Evolutionary conservation across 805 yeast species (phyloP).

Genomic region (Groenewaldozyma tartarivorans): DNA sequence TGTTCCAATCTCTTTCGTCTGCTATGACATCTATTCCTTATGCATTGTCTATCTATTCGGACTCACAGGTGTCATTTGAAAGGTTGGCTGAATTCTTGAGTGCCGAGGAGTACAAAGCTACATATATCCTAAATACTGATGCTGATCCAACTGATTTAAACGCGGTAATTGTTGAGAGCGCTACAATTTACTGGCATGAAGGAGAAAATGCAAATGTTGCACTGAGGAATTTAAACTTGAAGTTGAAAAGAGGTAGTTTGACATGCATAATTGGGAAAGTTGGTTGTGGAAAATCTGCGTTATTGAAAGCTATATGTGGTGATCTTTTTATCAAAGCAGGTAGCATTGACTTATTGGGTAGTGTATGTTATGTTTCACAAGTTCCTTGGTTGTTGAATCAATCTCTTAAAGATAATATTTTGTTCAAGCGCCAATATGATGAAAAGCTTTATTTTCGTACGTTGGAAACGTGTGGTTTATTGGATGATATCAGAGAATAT

Average conservation of each 20-base stretch:
- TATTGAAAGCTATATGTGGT: constrained; percentile 65
- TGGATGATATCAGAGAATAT: constrained; percentile 71
- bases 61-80: too few relatives aligned
- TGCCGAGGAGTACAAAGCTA: too few relatives aligned
- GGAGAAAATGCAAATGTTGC: constrained; percentile 26
- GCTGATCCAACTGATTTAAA: too few relatives aligned
- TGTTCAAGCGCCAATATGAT: constrained; percentile 80
- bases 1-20: too few relatives aligned
- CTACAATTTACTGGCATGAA: too few relatives aligned
- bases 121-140: too few relatives aligned
- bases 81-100: too few relatives aligned
- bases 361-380: constrained; percentile 74
- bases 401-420: constrained; percentile 72
- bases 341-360: constrained; percentile 54
- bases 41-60: too few relatives aligned
- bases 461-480: constrained; percentile 74
- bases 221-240: constrained; percentile 49
- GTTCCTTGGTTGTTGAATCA: constrained; percentile 89
- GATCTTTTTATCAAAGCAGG: constrained; percentile 61
- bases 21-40: too few relatives aligned
- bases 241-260: constrained; percentile 52
- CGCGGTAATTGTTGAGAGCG: too few relatives aligned
- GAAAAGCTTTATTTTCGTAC: constrained; percentile 67
- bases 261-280: constrained; percentile 76
- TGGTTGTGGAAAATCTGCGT: constrained; percentile 78